Evolutionary conservation across 2,329 filamentous ascomycete species (phyloP).

Genomic region (Phyllosticta paracitricarpa): DNA sequence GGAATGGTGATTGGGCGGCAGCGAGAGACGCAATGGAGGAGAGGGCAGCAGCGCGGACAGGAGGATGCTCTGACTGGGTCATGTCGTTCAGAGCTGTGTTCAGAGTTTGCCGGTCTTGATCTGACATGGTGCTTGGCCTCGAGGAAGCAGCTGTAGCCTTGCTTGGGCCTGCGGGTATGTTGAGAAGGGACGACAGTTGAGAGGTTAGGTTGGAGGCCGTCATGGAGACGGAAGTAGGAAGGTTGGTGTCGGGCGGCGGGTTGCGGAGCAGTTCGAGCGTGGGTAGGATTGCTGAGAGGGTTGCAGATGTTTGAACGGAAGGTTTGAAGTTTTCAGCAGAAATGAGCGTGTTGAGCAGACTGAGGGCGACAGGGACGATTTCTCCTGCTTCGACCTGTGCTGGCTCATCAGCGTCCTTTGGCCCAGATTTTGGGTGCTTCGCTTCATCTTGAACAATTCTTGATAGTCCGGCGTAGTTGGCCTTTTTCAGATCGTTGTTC

Average conservation of each 20-base stretch:
- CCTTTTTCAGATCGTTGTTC: constrained; percentile 12
- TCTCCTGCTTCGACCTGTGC: constrained; percentile 24
- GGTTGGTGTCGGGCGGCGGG: constrained; percentile 6
- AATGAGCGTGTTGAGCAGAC: constrained; percentile 29
- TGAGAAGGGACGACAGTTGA: constrained; percentile 44
- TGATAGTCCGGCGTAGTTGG: constrained; percentile 19
- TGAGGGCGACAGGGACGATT: constrained; percentile 30
- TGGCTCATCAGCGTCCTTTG: neutral
- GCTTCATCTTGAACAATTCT: constrained; percentile 17
- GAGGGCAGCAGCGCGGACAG: constrained; percentile 28
- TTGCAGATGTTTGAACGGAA: constrained; percentile 17
- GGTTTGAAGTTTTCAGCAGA: constrained; percentile 25
- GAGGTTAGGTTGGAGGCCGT: constrained; percentile 1
- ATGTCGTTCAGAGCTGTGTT: constrained; percentile 3
- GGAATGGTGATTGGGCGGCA: constrained; percentile 41
- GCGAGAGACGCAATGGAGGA: constrained; percentile 39
- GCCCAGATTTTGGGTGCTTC: neutral
- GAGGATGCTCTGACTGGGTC: constrained; percentile 22
- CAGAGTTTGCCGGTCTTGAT: neutral
- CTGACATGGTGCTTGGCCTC: constrained; percentile 33
- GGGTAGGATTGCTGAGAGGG: constrained; percentile 17
- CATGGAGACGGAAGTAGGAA: constrained; percentile 30
- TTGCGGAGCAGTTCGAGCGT: constrained; percentile 20
- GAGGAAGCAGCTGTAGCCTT: neutral
- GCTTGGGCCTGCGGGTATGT: neutral